phyloP scores from a whole-genome alignment of 1,139 yeast species.

The Groenewaldozyma sp. region DNA sequence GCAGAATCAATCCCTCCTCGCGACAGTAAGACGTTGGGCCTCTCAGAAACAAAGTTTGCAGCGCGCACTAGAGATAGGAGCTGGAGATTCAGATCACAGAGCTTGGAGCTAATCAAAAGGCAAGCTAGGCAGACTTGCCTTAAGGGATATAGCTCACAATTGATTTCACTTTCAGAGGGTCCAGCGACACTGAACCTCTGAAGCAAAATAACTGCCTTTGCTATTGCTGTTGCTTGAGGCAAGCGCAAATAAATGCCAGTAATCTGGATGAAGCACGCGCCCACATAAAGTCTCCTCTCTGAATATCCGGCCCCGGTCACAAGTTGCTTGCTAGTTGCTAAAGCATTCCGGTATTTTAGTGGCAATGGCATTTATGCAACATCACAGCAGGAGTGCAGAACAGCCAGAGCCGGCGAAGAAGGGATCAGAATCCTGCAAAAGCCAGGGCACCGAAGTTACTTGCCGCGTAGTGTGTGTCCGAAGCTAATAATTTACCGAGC shows the following conservation, averaged over 20 bases:
- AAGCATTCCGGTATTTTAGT: not conserved
- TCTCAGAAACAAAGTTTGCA: constrained; percentile 1
- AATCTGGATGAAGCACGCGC: constrained; percentile 10
- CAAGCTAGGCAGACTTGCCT: not conserved
- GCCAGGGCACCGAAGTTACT: no score
- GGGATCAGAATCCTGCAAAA: no score
- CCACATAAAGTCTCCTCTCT: not conserved
- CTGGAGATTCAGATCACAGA: not conserved
- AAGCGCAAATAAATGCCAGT: constrained; percentile 11
- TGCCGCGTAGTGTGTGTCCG: no score
- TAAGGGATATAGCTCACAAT: not conserved
- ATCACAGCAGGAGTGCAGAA: no score
- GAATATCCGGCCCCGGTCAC: not conserved
- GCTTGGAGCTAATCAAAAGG: not conserved
- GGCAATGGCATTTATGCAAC: no score
- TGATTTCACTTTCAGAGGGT: not conserved
- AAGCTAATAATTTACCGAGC: no score
- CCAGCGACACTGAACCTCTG: constrained; percentile 11
- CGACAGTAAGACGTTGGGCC: not conserved
- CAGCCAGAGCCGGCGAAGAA: no score
- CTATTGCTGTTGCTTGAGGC: constrained; percentile 11
- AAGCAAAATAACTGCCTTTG: constrained; percentile 14
- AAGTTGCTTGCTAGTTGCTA: not conserved
- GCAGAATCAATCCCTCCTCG: not conserved
- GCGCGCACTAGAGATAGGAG: not conserved